These are phyloP conservation scores for Fusarium newnesense DNA, from an alignment of 2,329 filamentous ascomycete species.

Conservation along the genomic window DNA sequence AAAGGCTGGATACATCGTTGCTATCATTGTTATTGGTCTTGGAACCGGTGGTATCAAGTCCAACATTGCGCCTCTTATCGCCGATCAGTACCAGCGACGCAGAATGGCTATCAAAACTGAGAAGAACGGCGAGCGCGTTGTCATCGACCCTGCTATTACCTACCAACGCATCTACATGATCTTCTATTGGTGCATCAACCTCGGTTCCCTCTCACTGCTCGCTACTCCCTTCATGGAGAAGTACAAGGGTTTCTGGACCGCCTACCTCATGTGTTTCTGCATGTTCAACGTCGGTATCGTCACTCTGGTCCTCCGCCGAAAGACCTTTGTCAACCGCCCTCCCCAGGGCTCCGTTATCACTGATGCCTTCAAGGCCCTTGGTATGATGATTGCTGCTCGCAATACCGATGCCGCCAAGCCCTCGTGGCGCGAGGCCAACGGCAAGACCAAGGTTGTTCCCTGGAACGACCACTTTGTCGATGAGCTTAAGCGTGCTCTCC, in stretches of 20 bases:
- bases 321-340: constrained; percentile 62
- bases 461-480: constrained; percentile 80
- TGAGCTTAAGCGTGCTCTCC: constrained; percentile 71
- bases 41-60: constrained; percentile 78
- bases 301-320: constrained; percentile 59
- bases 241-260: constrained; percentile 74
- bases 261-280: constrained; percentile 66
- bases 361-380: constrained; percentile 66
- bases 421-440: constrained; percentile 66
- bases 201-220: constrained; percentile 75
- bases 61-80: constrained; percentile 68
- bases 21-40: constrained; percentile 71
- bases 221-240: constrained; percentile 76
- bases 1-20: constrained; percentile 62
- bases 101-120: constrained; percentile 61
- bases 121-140: constrained; percentile 65
- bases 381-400: constrained; percentile 53
- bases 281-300: constrained; percentile 71
- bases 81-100: constrained; percentile 71
- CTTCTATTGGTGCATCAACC: constrained; percentile 79
- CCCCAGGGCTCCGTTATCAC: constrained; percentile 72
- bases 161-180: constrained; percentile 78
- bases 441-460: constrained; percentile 54
- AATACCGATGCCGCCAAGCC: constrained; percentile 73
- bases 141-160: constrained; percentile 74